Evolutionary conservation across 208 protist genomes (phyloP).

Genomic region (Ichthyophonus hoferi): DNA sequence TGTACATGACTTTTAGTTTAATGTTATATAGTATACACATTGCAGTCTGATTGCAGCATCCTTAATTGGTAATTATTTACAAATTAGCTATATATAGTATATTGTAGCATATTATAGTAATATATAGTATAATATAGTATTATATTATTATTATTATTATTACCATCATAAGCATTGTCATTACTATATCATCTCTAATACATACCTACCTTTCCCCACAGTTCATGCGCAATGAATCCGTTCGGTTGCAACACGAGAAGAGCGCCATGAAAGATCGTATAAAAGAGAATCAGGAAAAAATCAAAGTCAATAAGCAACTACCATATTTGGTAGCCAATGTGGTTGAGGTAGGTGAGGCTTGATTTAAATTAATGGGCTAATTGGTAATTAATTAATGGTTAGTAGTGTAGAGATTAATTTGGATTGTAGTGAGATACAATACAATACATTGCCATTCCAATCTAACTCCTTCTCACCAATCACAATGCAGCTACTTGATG

Average conservation of each 20-base stretch:
- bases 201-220: too few species aligned
- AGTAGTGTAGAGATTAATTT: neutral
- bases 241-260: conserved; percentile 67
- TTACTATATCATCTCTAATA: too few species aligned
- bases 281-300: conserved; percentile 82
- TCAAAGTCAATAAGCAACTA: conserved; percentile 84
- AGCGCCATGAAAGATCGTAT: conserved; percentile 65
- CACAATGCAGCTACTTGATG: conserved; percentile 40
- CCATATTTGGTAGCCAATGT: conserved; percentile 86
- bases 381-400: neutral
- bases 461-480: neutral
- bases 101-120: too few species aligned
- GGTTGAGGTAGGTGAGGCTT: conserved; percentile 69
- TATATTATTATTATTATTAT: too few species aligned
- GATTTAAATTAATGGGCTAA: conserved; percentile 4
- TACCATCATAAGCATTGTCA: too few species aligned
- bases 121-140: too few species aligned
- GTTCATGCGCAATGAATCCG: conserved; percentile 57
- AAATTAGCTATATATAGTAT: too few species aligned
- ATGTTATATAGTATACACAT: too few species aligned
- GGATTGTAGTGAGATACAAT: neutral
- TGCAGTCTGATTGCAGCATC: too few species aligned
- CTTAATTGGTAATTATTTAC: too few species aligned
- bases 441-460: too few species aligned
- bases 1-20: too few species aligned